Evolutionary conservation across 2,329 filamentous ascomycete species (phyloP).

Genomic region (Coleophoma cylindrospora): DNA sequence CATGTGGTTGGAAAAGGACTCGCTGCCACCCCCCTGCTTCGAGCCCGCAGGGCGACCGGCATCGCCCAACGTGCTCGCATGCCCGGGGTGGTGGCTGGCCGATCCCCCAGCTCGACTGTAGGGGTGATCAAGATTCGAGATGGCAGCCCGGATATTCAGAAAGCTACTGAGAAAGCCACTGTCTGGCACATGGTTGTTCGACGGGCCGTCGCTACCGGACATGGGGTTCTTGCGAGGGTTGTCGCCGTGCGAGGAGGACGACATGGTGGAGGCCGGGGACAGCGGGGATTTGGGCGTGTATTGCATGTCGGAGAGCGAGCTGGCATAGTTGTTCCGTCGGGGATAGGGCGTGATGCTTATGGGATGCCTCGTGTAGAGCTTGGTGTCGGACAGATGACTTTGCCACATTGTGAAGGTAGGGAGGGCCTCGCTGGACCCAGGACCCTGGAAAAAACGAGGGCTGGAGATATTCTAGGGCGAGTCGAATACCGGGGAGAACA

Average conservation of each 20-base stretch:
- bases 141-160: slow-evolving; percentile 7
- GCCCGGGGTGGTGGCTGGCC: slow-evolving; percentile 14
- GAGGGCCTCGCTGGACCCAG: not conserved
- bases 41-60: slow-evolving; percentile 5
- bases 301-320: not conserved
- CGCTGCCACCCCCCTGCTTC: slow-evolving; percentile 12
- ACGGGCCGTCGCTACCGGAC: not conserved
- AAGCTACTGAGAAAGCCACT: not conserved
- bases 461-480: not conserved
- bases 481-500: too few species aligned
- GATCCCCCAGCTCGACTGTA: slow-evolving; percentile 17
- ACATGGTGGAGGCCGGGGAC: not conserved
- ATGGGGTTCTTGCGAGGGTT: not conserved
- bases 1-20: slow-evolving; percentile 9
- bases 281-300: not conserved
- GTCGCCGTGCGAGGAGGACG: not conserved
- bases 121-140: slow-evolving; percentile 16
- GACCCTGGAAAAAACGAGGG: not conserved
- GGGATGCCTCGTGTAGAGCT: not conserved
- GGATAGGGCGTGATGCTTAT: not conserved
- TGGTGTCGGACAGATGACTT: not conserved
- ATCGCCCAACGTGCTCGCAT: slow-evolving; percentile 12
- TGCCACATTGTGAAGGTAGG: not conserved
- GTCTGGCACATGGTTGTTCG: not conserved
- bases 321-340: not conserved